Conservation (phyloP, 495 filamentous ascomycete genomes). For the Lentithecium fluviatile region DNA sequence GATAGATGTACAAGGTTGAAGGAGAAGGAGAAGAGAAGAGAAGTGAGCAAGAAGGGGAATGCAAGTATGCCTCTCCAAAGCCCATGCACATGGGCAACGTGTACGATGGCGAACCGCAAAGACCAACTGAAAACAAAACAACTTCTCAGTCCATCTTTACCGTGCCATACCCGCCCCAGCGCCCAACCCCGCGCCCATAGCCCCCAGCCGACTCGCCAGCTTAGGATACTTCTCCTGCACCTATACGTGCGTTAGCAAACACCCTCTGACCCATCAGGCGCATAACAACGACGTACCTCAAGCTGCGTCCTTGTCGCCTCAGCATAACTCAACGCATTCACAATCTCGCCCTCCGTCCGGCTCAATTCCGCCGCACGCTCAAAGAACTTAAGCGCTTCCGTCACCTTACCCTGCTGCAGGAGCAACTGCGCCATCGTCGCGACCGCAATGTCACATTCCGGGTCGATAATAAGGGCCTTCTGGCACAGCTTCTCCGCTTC, state of each 20-base stretch:
- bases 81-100: no score
- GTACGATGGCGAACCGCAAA: no score
- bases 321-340: conserved; percentile 92
- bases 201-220: conserved; percentile 76
- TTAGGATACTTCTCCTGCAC: conserved; percentile 99
- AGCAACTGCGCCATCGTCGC: conserved; percentile 99
- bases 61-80: background rate
- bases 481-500: conserved; percentile 96
- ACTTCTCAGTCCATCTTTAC: conserved; percentile 25
- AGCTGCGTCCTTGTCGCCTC: conserved; percentile 96
- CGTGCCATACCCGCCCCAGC: conserved; percentile 36
- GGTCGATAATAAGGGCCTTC: conserved; percentile 96
- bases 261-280: background rate
- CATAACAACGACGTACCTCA: conserved; percentile 48
- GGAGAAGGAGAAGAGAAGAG: no score
- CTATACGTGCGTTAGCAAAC: conserved; percentile 30
- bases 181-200: conserved; percentile 58
- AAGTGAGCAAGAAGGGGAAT: background rate
- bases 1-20: background rate
- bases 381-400: conserved; percentile 93
- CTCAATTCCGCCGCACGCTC: conserved; percentile 93
- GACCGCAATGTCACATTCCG: conserved; percentile 97
- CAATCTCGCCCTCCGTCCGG: conserved; percentile 91
- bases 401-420: conserved; percentile 95
- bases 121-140: no score